Percentiles rank a stretch among this genome's conserved stretches.
Evolutionary conservation across 176 grass and related monocot genomes (phyloP).

Genomic region (Hsuehochloa calcarea): DNA sequence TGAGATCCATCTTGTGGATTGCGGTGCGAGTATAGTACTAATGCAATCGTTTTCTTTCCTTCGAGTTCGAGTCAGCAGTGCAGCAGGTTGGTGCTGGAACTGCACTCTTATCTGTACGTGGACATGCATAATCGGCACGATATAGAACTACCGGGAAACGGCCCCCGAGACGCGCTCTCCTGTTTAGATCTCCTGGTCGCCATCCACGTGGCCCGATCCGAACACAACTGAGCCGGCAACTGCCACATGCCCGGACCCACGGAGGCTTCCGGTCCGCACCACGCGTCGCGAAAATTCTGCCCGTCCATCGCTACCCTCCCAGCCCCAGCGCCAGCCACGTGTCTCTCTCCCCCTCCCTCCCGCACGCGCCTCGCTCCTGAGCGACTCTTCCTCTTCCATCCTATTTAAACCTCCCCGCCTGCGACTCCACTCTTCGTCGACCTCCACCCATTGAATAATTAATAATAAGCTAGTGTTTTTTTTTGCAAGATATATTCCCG

Average conservation of each 20-base stretch:
- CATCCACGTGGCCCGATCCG: neutral
- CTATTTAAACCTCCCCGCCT: conserved; percentile 1
- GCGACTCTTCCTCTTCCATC: no score
- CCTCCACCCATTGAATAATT: conserved; percentile 28
- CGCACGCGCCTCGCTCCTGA: neutral
- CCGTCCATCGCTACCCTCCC: neutral
- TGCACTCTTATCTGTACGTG: no score
- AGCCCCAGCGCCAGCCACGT: neutral
- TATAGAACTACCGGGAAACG: neutral
- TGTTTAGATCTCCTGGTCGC: neutral
- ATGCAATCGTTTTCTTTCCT: no score
- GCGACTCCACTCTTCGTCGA: neutral
- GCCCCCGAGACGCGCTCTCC: neutral
- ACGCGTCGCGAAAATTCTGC: conserved; percentile 11
- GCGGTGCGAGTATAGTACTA: no score
- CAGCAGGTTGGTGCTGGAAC: no score
- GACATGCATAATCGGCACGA: no score
- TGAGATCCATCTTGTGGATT: no score
- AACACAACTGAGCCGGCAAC: neutral
- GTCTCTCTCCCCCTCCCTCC: neutral
- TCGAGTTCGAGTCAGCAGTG: no score
- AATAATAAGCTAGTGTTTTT: conserved; percentile 2
- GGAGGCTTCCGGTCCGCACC: neutral
- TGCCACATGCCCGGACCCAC: neutral
- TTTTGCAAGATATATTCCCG: conserved; percentile 29